Evolutionary conservation across 1,284 basidiomycete genomes (phyloP), one percentile per base, ranked within the genome.

Genomic region (Cryptococcus depauperatus): DNA sequence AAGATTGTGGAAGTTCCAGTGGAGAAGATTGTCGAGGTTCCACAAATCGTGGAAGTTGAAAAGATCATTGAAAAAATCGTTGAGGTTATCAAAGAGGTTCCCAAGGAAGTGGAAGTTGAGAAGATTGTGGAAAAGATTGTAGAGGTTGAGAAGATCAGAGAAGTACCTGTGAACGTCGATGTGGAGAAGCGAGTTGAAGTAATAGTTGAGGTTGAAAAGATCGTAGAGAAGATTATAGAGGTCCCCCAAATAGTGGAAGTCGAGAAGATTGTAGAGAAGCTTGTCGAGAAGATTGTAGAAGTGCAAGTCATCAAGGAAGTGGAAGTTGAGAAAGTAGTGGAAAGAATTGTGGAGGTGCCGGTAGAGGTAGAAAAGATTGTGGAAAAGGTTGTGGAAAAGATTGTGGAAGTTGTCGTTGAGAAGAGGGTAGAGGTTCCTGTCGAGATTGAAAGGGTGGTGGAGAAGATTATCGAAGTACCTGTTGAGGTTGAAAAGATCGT

Each of bases 141-240:
- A 28, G 65, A 70, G 41, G 64, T 52, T 5, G 50, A 75, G 72
- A 57, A 54, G 44, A 62, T 66, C 22, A 63, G 68, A 13, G 57
- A 64, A 43, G 44, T 34, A 9, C 42, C 43, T 23, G 27, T 16
- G 25, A 41, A 46, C 13, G 51, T 62, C 23, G 51, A 56, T 34
- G 52, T 71, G 14, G 62, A 69, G 22, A 60, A 58, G 42, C 37
- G 35, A 13, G 46, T 52, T 8, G 50, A 75, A 72, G 56, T 52
- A 43, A 62, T 65, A 19, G 63, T 66, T 21, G 68, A 69, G 37
- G 62, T 61, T 13, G 68, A 68, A 43, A 58, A 55, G 32, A 56
- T 62, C 30, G 62, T 62, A 19, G 65, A 71, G 35, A 59, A 57
- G 35, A 64, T 68, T 32, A 62, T 61, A 21, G 66, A 67, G 37